Base-by-base conservation (phyloP, 306 rosid genomes). In the Glycine latifolia region DNA sequence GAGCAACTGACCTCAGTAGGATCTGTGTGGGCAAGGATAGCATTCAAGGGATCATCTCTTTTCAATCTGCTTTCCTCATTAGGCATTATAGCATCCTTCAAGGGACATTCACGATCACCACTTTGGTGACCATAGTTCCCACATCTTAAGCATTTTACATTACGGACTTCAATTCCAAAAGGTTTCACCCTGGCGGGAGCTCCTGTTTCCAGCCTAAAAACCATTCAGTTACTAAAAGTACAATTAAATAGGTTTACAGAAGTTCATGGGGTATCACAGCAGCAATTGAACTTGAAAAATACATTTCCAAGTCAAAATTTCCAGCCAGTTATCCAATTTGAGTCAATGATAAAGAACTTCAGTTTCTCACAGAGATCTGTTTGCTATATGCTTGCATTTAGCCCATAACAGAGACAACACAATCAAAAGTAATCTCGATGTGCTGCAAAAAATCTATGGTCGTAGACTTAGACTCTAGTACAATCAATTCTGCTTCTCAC, bases 41-140 rank as follows among this genome's bases (percentile, higher is more conserved):
- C 97, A 81, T 90, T 91, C 90, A 95, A 87, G 43, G 99, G 98
- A 76, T 95, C 99, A 77, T 95, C 98, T 87, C 99, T 93, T 86
- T 90, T 91, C 85, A 95, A 79, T 80, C 99, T 89, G 75, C 79
- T 91, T 87, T 95, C 91, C 85, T 95, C 99, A 50, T 65, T 93
- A 41, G 97, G 97, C 99, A 93, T 95, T 85, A 95, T 88, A 56
- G 69, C 93, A 80, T 95, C 99, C 91, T 91, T 95, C 86, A 95
- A 83, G 2, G 97, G 97, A 85, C 99, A 95, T 80, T 95, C 99
- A 65, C 97, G 97, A 80, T 95, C 96, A 56, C 99, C 99, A 84
- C 99, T 93, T 89, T 95, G 98, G 90, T 95, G 99, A 73, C 97
- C 99, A 86, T 73, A 87, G 43, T 35, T 87, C 67, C 98, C 99